Percentiles rank a stretch among this genome's conserved stretches.
These are phyloP conservation scores for Pseudotsuga menziesii DNA, from an alignment of 75 land plant species.

Conservation along the genomic window DNA sequence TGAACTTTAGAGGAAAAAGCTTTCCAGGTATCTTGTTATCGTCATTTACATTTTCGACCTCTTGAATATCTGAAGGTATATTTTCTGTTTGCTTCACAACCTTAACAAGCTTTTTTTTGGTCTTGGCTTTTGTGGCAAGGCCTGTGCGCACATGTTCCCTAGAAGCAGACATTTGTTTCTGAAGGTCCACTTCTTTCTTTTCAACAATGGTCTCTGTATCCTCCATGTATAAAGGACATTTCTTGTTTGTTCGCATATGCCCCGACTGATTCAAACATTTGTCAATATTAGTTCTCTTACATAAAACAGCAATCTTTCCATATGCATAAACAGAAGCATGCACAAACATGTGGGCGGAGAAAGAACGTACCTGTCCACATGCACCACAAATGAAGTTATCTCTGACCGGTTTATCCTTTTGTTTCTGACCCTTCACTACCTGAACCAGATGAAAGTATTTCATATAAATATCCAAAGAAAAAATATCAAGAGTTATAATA, in stretches of 20 bases:
- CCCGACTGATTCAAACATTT: conserved; percentile 52
- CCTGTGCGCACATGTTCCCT: conserved; percentile 28
- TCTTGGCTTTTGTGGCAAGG: conserved; percentile 21
- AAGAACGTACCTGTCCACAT: conserved; percentile 76
- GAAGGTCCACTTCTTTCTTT: conserved; percentile 26
- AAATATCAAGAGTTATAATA: no score
- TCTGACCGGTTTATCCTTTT: conserved; percentile 37
- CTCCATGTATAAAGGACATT: conserved; percentile 89
- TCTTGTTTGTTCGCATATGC: conserved; percentile 99
- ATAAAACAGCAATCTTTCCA: not conserved
- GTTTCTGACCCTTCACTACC: conserved; percentile 47
- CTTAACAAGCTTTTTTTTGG: conserved; percentile 26
- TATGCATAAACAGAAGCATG: not conserved
- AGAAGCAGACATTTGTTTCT: conserved; percentile 21
- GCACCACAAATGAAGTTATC: conserved; percentile 87
- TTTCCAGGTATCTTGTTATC: conserved; percentile 27
- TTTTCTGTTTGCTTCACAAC: conserved; percentile 27
- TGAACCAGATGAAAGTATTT: conserved; percentile 2
- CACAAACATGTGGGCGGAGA: not conserved
- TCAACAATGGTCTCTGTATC: conserved; percentile 46
- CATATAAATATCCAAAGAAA: no score
- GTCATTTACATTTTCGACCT: not conserved
- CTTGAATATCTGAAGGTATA: conserved; percentile 9
- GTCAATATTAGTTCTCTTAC: not conserved
- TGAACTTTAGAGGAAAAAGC: conserved; percentile 57